These are phyloP conservation scores for Trifolium pratense DNA, from an alignment of 306 rosid species.

Conservation along the genomic window DNA sequence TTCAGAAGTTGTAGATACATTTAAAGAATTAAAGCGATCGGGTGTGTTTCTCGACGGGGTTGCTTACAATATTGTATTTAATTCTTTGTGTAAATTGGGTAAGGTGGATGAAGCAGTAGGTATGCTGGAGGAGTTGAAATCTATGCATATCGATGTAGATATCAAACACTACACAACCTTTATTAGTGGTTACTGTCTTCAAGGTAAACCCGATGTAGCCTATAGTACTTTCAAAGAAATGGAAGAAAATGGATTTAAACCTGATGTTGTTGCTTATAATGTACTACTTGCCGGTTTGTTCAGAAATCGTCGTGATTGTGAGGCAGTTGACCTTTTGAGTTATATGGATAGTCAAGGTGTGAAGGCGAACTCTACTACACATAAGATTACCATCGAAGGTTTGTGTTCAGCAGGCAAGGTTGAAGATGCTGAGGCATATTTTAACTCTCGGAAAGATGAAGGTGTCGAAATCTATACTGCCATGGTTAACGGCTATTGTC, in stretches of 20 bases:
- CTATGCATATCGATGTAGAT: conserved; percentile 58
- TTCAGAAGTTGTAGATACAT: conserved; percentile 55
- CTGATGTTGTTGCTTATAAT: conserved; percentile 71
- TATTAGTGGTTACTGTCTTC: conserved; percentile 63
- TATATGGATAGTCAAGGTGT: conserved; percentile 64
- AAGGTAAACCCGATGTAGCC: conserved; percentile 53
- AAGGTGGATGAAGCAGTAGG: conserved; percentile 64
- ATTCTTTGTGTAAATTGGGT: conserved; percentile 71
- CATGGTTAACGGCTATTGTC: conserved; percentile 77
- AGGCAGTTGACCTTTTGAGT: conserved; percentile 53
- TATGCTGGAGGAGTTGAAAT: conserved; percentile 68
- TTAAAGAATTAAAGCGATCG: conserved; percentile 49
- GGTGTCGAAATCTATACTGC: conserved; percentile 62
- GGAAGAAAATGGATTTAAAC: conserved; percentile 63
- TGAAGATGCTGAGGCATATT: conserved; percentile 65
- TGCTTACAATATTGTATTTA: conserved; percentile 62
- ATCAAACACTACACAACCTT: conserved; percentile 78
- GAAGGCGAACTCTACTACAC: conserved; percentile 58
- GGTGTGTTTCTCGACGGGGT: conserved; percentile 74
- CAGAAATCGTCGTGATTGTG: conserved; percentile 56
- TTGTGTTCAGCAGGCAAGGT: conserved; percentile 71
- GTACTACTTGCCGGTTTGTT: conserved; percentile 71
- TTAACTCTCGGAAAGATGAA: conserved; percentile 58
- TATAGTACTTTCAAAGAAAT: conserved; percentile 54
- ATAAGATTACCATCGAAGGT: conserved; percentile 68